These are phyloP conservation scores for Gymnopus androsaceus DNA, from an alignment of 1,284 basidiomycete genomes.

Conservation along the genomic window DNA sequence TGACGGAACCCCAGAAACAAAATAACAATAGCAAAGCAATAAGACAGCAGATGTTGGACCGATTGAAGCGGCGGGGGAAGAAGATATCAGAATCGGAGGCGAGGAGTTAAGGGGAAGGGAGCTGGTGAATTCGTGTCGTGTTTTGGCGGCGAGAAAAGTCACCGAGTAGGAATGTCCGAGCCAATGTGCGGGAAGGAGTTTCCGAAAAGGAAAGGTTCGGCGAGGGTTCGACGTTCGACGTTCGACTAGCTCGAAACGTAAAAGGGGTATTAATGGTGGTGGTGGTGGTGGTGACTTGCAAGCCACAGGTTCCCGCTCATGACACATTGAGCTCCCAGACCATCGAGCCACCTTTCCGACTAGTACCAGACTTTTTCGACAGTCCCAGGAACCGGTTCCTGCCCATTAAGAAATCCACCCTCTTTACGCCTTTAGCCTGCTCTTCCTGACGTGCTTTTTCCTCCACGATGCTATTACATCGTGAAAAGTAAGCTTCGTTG, in stretches of 20 bases:
- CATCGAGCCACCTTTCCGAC: conserved; percentile 21
- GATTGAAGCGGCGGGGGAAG: no score
- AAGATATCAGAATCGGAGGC: no score
- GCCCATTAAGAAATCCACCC: conserved; percentile 33
- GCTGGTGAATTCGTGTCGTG: no score
- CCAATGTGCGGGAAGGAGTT: no score
- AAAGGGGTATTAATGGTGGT: neutral
- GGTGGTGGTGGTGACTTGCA: neutral
- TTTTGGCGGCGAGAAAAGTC: no score
- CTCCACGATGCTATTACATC: conserved; percentile 26
- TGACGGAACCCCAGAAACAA: no score
- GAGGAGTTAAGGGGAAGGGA: no score
- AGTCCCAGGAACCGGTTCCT: conserved; percentile 31
- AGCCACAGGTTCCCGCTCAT: conserved; percentile 5
- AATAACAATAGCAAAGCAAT: no score
- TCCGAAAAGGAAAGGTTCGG: no score
- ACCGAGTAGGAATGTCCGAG: no score
- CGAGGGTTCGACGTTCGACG: neutral
- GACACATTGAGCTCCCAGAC: conserved; percentile 30
- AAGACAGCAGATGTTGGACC: no score
- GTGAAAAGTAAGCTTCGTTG: conserved; percentile 28
- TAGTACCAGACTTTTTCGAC: conserved; percentile 9
- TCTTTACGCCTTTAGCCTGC: conserved; percentile 30
- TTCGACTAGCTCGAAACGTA: neutral
- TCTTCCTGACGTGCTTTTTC: conserved; percentile 24